These are phyloP conservation scores for Magnusiomyces paraingens DNA, from an alignment of 1,139 yeast species.

Conservation along the genomic window DNA sequence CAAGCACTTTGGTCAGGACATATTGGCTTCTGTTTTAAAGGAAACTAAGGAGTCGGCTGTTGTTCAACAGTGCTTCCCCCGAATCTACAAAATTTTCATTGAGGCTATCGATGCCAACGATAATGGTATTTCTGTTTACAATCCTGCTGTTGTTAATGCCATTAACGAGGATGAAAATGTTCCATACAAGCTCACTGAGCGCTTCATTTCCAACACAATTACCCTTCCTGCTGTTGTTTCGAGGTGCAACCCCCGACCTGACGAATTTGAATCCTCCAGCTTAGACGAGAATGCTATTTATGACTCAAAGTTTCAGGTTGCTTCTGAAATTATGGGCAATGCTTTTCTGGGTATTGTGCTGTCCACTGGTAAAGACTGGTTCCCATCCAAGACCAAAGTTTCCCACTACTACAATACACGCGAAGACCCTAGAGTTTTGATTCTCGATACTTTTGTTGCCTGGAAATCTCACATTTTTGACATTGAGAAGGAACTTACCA, in stretches of 20 bases:
- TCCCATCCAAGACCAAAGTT: constrained; percentile 62
- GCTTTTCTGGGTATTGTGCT: constrained; percentile 64
- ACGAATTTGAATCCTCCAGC: constrained; percentile 40
- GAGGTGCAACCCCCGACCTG: constrained; percentile 63
- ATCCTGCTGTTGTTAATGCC: constrained; percentile 33
- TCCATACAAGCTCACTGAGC: neutral
- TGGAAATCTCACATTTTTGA: constrained; percentile 91
- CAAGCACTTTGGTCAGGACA: constrained; percentile 86
- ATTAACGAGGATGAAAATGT: constrained; percentile 18
- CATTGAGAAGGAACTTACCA: constrained; percentile 46
- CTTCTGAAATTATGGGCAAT: constrained; percentile 76
- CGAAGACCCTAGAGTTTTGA: constrained; percentile 60
- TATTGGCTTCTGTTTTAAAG: constrained; percentile 45
- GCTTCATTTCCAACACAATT: constrained; percentile 39
- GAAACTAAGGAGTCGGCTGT: constrained; percentile 26
- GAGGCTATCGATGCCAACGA: constrained; percentile 96
- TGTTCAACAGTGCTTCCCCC: constrained; percentile 61
- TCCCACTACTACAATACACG: constrained; percentile 22
- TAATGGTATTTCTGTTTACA: constrained; percentile 76
- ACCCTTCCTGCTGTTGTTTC: constrained; percentile 76
- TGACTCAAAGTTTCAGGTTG: constrained; percentile 60
- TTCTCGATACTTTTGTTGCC: constrained; percentile 70
- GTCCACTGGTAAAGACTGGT: constrained; percentile 79
- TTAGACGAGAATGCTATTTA: constrained; percentile 55
- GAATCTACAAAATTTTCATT: constrained; percentile 75